Base-by-base conservation (phyloP, 2,329 filamentous ascomycete genomes). In the Cladorrhinum sp. region DNA sequence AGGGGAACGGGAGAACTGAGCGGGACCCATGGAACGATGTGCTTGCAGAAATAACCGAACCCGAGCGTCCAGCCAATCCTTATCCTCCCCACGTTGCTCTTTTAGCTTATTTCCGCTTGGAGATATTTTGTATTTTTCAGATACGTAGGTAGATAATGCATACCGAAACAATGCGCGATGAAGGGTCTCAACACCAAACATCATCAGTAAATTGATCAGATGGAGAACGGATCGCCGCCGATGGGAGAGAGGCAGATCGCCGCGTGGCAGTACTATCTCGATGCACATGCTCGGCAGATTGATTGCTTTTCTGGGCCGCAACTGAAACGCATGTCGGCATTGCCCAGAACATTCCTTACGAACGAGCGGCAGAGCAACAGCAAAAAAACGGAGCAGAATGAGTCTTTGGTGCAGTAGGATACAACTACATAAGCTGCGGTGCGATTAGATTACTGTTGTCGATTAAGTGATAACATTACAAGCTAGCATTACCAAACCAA, bases 1-100 rank as follows among this genome's bases (percentile, higher is more conserved):
- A 65, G 59, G 41, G 54, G 59, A 45, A 53, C 58, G 55, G 52
- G 36, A 5, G 18, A 45, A n/a, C 16, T 18, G n/a, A 22, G 53
- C 50, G 60, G 61, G 61, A 54, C 61, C 56, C 55, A 63, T 53
- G 57, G 58, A 64, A 62, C 57, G 57, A 57, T 59, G 50, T 63
- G 52, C 49, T 53, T 53, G 62, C 59, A 63, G 61, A 50, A n/a
- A 45, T 52, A 58, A 62, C 54, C 57, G 54, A 58, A 23, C 23
- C 45, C 36, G n/a, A n/a, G 49, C 49, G 9, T 20, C 7, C 25
- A 36, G 38, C 60, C 60, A 62, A 64, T 64, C 48, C n/a, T 22
- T 7, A 2, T 32, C 54, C 50, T 29, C 50, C 50, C 23, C 32
- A 53, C 25, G 25, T n/a, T 45, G 3, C 16, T 12, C n/a, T 16